Percentiles rank a stretch among this genome's conserved stretches.
Evolutionary conservation across 1,284 basidiomycete species (phyloP).

Genomic region (Crepidotus sp.): DNA sequence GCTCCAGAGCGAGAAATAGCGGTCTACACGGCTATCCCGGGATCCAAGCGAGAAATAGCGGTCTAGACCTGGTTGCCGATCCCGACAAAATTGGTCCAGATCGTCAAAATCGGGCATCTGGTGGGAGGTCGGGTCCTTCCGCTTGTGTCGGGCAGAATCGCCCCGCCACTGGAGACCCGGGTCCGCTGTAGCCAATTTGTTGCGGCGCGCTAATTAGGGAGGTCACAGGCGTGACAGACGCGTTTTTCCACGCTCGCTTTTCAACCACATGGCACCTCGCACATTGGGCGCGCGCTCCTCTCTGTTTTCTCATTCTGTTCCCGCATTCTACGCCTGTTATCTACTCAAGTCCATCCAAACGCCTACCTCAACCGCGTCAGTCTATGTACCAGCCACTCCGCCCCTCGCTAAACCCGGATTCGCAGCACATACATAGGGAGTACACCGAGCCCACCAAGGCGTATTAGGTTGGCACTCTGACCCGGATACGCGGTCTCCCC

Average conservation of each 20-base stretch:
- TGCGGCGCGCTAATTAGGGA: constrained; percentile 9
- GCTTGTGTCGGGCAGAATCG: too few species aligned
- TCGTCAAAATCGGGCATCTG: too few species aligned
- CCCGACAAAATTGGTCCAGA: too few species aligned
- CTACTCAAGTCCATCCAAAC: constrained; percentile 64
- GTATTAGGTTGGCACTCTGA: constrained; percentile 42
- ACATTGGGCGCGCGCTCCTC: constrained; percentile 4
- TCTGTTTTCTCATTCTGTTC: constrained; percentile 32
- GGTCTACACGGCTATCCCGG: too few species aligned
- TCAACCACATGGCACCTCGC: background rate
- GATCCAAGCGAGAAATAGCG: too few species aligned
- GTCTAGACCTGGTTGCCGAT: too few species aligned
- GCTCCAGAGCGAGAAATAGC: too few species aligned
- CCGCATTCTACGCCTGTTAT: constrained; percentile 85
- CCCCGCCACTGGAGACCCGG: too few species aligned
- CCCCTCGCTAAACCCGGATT: constrained; percentile 5
- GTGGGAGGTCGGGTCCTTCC: too few species aligned
- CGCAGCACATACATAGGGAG: constrained; percentile 71
- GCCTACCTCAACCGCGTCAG: constrained; percentile 50
- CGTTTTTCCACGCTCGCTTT: background rate
- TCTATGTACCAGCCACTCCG: constrained; percentile 12
- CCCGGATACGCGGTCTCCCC: background rate
- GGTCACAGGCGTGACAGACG: background rate
- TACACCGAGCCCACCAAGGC: constrained; percentile 70
- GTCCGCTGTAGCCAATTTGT: too few species aligned